Percentiles rank a stretch among this genome's conserved stretches.
These are phyloP conservation scores for Taphrina communis DNA, from an alignment of 1,139 yeast genomes.

Conservation along the genomic window DNA sequence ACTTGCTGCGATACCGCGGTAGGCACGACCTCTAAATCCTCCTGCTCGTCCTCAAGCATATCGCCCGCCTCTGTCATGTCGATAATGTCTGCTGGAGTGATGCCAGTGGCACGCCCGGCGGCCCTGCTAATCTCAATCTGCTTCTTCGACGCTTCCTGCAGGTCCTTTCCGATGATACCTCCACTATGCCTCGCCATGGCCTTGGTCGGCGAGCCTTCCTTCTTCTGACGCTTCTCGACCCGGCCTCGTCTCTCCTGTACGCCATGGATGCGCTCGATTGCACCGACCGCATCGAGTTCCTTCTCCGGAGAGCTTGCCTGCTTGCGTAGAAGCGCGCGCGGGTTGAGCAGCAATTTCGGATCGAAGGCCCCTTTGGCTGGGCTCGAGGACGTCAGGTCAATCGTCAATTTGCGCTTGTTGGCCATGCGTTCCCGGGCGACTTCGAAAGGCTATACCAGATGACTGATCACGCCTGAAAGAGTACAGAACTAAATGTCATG, in stretches of 20 bases:
- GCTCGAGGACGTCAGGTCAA: slow-evolving; percentile 30
- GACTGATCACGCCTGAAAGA: not conserved
- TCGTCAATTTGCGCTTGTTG: slow-evolving; percentile 20
- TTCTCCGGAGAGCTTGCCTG: slow-evolving; percentile 34
- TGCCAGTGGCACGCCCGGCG: not conserved
- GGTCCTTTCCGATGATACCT: slow-evolving; percentile 34
- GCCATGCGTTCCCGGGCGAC: not conserved
- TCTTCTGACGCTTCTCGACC: slow-evolving; percentile 27
- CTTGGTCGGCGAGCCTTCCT: slow-evolving; percentile 17
- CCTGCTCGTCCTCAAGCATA: slow-evolving; percentile 22
- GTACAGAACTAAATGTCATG: not conserved
- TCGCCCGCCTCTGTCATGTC: slow-evolving; percentile 25
- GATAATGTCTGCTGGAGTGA: slow-evolving; percentile 4
- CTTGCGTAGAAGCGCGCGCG: slow-evolving; percentile 26
- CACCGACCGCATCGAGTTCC: slow-evolving; percentile 31
- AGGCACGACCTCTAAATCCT: slow-evolving; percentile 26
- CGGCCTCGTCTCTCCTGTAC: slow-evolving; percentile 33
- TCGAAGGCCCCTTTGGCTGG: slow-evolving; percentile 29
- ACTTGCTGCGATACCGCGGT: slow-evolving; percentile 9
- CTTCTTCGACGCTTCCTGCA: slow-evolving; percentile 37
- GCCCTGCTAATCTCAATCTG: slow-evolving; percentile 14
- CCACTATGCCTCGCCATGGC: slow-evolving; percentile 14
- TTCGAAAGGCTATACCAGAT: not conserved
- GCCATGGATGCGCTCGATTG: slow-evolving; percentile 32
- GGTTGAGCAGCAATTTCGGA: slow-evolving; percentile 32